Conservation (phyloP, 2,329 filamentous ascomycete genomes). For the Alternaria ethzedia region DNA sequence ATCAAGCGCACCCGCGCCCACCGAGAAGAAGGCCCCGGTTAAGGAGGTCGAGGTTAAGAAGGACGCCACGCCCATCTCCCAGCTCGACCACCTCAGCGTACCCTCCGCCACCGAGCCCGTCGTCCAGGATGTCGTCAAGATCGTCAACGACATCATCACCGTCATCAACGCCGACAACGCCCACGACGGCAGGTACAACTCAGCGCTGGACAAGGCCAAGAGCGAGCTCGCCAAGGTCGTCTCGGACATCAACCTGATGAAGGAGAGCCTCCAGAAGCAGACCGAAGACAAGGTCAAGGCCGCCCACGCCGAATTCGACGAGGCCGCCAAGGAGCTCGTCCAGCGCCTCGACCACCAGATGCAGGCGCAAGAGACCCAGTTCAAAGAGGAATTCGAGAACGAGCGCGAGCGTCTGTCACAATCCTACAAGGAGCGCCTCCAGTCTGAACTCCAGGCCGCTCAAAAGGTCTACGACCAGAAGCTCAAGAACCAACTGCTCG, state of each 20-base stretch:
- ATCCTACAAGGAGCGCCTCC: constrained; percentile 80
- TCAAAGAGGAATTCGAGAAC: constrained; percentile 84
- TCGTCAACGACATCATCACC: constrained; percentile 94
- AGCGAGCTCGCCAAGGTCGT: constrained; percentile 79
- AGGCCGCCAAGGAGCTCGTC: constrained; percentile 85
- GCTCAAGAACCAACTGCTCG: constrained; percentile 81
- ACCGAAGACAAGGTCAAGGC: constrained; percentile 77
- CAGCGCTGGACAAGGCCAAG: constrained; percentile 85
- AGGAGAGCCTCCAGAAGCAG: constrained; percentile 70
- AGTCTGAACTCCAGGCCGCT: constrained; percentile 78
- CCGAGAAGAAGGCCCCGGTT: constrained; percentile 32
- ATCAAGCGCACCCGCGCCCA: constrained; percentile 15
- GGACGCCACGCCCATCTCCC: constrained; percentile 50
- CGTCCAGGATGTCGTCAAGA: constrained; percentile 91
- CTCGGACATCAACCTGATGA: constrained; percentile 76
- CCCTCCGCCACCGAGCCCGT: constrained; percentile 81
- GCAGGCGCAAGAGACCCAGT: constrained; percentile 78
- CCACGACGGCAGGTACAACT: constrained; percentile 73
- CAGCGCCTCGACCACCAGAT: constrained; percentile 85
- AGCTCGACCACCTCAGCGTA: constrained; percentile 79
- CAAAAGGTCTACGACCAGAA: constrained; percentile 82
- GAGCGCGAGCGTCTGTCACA: constrained; percentile 82
- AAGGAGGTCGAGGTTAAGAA: constrained; percentile 20
- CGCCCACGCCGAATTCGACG: constrained; percentile 79
- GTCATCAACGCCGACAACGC: constrained; percentile 88